Evolutionary conservation across 108 stramenopile species (phyloP), one percentile per base, ranked within the genome.

Genomic region (Poteriospumella lacustris): DNA sequence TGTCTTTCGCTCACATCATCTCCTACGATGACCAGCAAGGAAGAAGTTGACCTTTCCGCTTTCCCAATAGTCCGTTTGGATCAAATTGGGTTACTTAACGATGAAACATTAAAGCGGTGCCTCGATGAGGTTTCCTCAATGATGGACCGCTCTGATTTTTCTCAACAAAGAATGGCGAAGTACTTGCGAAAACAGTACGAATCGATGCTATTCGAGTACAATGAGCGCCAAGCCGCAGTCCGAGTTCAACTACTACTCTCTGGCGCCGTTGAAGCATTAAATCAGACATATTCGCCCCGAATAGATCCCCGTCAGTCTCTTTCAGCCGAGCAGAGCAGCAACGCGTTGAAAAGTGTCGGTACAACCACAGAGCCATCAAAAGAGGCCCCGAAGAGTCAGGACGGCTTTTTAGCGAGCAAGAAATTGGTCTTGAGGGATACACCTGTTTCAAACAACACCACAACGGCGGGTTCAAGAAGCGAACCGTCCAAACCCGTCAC

Each of bases 51-150:
- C 36, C 36, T 73, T 24, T 44, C 43, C 9, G 70, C n/a, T 29
- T 73, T 73, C 36, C 70, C 70, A 5, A 73, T 73, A 42, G 36
- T 73, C 31, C 70, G 70, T 3, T 33, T 73, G 19, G 70, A 73
- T 73, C 70, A 73, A 73, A 73, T 73, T 28, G 15, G n/a, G 15
- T 42, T 26, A 52, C 5, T 73, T 12, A 33, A 73, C 3, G 31
- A 15, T 44, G 41, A 73, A 42, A 15, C 31, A 12, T 42, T 73
- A 42, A 12, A 9, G 9, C 5, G 42, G 31, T 3, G 31, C 31
- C 9, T 39, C 5, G 41, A 52, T 3, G 70, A 73, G 42, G 41
- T 73, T 56, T 15, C 41, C 41, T 73, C 70, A 68, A 19, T 68
- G 64, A 39, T 68, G 40, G 24, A 15, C 19, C 19, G 36, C 34